Evolutionary conservation across 768 basidiomycete genomes (phyloP), one percentile per base, ranked within the genome.

Genomic region (Mycena olivaceomarginata): DNA sequence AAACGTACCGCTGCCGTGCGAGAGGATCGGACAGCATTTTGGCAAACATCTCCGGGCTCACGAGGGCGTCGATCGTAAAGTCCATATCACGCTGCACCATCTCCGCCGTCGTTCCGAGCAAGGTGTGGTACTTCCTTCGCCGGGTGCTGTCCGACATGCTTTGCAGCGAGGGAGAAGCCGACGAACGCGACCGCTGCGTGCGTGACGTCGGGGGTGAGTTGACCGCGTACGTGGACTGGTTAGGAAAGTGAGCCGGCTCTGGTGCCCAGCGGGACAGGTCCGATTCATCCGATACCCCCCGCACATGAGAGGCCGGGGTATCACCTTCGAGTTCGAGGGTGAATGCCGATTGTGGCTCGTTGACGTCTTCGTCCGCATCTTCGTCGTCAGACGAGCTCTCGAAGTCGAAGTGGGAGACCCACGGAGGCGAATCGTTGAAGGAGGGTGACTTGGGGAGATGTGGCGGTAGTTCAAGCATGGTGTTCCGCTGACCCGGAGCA

Each of bases 361-460:
- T 59, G 43, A 39, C 60, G 12, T 46, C 31, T n/a, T 71, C 70
- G 39, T 75, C 72, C 7, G 39, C 72, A 8, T 66, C 77, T 1
- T 73, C 70, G 11, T 73, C 78, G 9, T 73, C 71, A n/a, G 67
- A 62, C 5, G 78, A 76, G 41, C 56, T 56, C 7, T 76, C 77
- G 31, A 79, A 79, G 39, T 79, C 78, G 46, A 79, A 76, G 15
- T 67, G 69, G 4, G 78, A 79, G 9, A 79, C 72, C 12, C 76
- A 46, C 10, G 75, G 67, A 4, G 71, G 77, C 8, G 74, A 69
- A 65, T 72, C 57, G 39, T 6, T 16, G 20, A 76, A 40, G 25
- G 74, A 75, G n/a, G 73, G 66, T 16, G 77, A 78, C 20, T 68
- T 78, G 43, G 65, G 72, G 22, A 75, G 18, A 53, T 41, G 68